Base-by-base conservation (phyloP, 1,284 basidiomycete genomes). In the Kalmanozyma brasiliensis region DNA sequence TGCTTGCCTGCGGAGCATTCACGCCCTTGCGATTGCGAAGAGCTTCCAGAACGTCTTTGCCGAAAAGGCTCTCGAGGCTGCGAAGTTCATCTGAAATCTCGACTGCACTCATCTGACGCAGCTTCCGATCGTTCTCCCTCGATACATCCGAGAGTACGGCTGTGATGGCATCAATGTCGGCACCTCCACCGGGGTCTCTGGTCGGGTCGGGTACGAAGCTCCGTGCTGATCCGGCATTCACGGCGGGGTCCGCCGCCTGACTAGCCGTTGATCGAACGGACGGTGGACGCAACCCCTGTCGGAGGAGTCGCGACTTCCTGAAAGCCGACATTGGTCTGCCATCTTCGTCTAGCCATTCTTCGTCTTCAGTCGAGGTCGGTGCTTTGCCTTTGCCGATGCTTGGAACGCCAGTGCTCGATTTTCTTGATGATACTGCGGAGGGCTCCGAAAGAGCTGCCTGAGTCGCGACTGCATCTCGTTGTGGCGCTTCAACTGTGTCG, bases 281-380 rank as follows among this genome's bases (percentile, higher is more conserved):
- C 0, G 60, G 63, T 11, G 64, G 68, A 16, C 61, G 36, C 20
- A 49, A 34, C 13, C 72, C 64, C 41, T 72, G 56, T 33, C 62
- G 59, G 20, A 68, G 37, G n/a, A 80, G 38, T 14, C 72, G 58
- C 4, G 77, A 60, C 52, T 71, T 79, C 14, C 76, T 55, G 55
- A 81, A 81, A 5, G 77, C 78, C 4, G 78, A 80, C 70, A 81
- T 76, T 4, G 69, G 68, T 36, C 51, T 61, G 13, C 70, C 74
- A 23, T 67, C 55, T 24, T 77, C 73, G 38, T 74, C 75, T 3
- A 74, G 49, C 71, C 66, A 70, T 33, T 67, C 71, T 35, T 71
- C 71, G 1, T 61, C 70, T 8, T 69, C 65, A 32, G 38, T 48
- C 19, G 52, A 11, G 8, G 29, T 13, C 9, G 26, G 19, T 29